phyloP scores from a whole-genome alignment of 768 basidiomycete genomes.

The Dioszegia crocea region DNA sequence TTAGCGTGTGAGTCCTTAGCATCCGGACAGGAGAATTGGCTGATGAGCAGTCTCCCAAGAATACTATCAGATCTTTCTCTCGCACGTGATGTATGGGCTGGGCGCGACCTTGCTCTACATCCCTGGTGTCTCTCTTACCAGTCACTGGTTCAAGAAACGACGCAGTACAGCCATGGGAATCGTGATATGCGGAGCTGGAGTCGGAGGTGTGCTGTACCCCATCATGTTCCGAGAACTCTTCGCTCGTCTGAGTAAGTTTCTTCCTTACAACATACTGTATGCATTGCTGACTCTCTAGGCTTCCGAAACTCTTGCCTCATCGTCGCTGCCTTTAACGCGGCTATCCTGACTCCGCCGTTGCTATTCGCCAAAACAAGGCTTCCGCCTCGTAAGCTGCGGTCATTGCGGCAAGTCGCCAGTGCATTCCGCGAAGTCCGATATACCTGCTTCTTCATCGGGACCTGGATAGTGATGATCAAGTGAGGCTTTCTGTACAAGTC shows the following conservation, averaged over 20 bases:
- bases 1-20: conserved; percentile 22
- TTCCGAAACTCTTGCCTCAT: conserved; percentile 40
- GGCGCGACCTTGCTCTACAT: conserved; percentile 36
- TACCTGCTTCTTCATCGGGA: conserved; percentile 35
- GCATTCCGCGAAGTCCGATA: conserved; percentile 40
- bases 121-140: conserved; percentile 37
- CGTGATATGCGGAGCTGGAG: conserved; percentile 41
- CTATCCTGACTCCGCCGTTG: conserved; percentile 37
- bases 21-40: background rate
- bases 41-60: conserved; percentile 29
- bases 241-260: conserved; percentile 26
- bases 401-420: conserved; percentile 22
- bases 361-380: conserved; percentile 40
- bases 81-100: conserved; percentile 38
- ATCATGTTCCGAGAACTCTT: conserved; percentile 41
- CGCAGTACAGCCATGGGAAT: conserved; percentile 41
- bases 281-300: conserved; percentile 15
- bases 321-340: conserved; percentile 41
- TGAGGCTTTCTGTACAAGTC: conserved; percentile 12
- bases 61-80: conserved; percentile 46
- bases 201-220: conserved; percentile 45
- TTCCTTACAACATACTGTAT: background rate
- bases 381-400: conserved; percentile 32
- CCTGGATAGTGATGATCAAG: conserved; percentile 38
- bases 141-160: conserved; percentile 45